A percentile compares a stretch with the other conserved stretches of the same genome.
phyloP scores from a whole-genome alignment of 768 basidiomycete genomes.

The Sarcodon aspratus region DNA sequence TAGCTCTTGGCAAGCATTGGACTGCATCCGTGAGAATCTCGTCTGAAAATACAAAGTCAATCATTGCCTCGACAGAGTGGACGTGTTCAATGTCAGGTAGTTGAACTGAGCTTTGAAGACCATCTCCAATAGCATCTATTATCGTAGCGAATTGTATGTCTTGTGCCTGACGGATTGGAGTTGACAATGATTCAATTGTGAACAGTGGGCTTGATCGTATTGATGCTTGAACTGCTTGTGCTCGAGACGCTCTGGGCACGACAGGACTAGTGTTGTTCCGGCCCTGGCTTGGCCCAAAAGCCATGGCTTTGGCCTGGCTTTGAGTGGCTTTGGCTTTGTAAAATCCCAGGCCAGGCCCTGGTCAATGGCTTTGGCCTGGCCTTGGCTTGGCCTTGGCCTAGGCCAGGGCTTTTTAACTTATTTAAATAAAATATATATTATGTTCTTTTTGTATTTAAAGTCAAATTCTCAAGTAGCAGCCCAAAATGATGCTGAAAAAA shows the following conservation, averaged over 20 bases:
- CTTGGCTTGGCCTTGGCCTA: no score
- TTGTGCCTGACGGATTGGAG: conserved; percentile 23
- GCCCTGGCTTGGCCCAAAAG: no score
- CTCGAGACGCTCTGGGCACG: conserved; percentile 15
- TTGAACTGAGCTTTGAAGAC: conserved; percentile 12
- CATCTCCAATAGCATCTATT: conserved; percentile 27
- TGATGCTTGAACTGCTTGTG: conserved; percentile 18
- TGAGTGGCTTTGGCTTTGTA: no score
- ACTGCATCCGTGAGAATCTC: conserved; percentile 14
- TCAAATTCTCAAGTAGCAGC: no score
- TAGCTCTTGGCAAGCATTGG: conserved; percentile 16
- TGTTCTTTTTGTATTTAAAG: no score
- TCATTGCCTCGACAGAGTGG: conserved; percentile 8
- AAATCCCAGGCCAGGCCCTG: no score
- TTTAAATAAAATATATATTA: no score
- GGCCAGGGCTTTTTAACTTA: no score
- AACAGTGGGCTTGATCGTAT: conserved; percentile 23
- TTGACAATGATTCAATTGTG: conserved; percentile 12
- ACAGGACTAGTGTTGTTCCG: conserved; percentile 32
- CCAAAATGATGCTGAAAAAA: no score
- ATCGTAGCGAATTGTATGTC: conserved; percentile 21
- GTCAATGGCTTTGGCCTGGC: no score
- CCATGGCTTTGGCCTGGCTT: no score
- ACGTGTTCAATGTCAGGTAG: conserved; percentile 13
- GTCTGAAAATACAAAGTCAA: conserved; percentile 16